A percentile compares a stretch with the other conserved stretches of the same genome.
These are phyloP conservation scores for Penicillium daleae DNA, from an alignment of 495 filamentous ascomycete species.

Conservation along the genomic window DNA sequence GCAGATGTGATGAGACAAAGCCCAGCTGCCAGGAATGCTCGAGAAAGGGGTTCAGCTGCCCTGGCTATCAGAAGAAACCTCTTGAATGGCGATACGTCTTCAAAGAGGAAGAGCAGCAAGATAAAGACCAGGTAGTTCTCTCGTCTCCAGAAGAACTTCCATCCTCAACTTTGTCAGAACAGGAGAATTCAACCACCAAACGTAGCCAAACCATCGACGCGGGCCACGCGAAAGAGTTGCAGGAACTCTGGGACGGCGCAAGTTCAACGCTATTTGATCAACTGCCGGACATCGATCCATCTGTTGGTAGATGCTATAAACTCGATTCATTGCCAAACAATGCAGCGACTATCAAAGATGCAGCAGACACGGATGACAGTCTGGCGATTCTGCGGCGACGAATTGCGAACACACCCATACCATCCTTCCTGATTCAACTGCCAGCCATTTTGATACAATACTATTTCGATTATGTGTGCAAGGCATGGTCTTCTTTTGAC, in stretches of 20 bases:
- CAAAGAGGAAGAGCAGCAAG: slow-evolving; percentile 17
- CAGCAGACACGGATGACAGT: slow-evolving; percentile 17
- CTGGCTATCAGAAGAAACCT: slow-evolving; percentile 29
- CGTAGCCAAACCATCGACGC: not conserved
- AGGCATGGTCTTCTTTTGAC: slow-evolving; percentile 35
- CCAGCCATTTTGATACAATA: slow-evolving; percentile 34
- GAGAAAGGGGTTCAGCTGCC: slow-evolving; percentile 25
- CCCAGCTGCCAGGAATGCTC: slow-evolving; percentile 31
- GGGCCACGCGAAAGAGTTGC: slow-evolving; percentile 9
- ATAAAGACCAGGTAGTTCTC: slow-evolving; percentile 1
- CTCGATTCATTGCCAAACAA: not conserved
- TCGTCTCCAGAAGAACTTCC: not conserved
- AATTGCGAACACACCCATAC: slow-evolving; percentile 25
- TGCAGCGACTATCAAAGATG: slow-evolving; percentile 6
- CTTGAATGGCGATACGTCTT: slow-evolving; percentile 34
- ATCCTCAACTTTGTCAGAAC: not conserved
- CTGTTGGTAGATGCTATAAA: slow-evolving; percentile 14
- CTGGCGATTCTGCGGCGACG: slow-evolving; percentile 26
- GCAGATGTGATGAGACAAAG: slow-evolving; percentile 33
- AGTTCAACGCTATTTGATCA: slow-evolving; percentile 24
- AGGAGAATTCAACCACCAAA: not conserved
- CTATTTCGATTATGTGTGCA: slow-evolving; percentile 34
- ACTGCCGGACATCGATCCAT: slow-evolving; percentile 18
- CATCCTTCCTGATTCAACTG: slow-evolving; percentile 31
- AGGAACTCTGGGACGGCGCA: slow-evolving; percentile 20